phyloP scores from a whole-genome alignment of 2,329 filamentous ascomycete species.

The Trichoderma citrinoviride region DNA sequence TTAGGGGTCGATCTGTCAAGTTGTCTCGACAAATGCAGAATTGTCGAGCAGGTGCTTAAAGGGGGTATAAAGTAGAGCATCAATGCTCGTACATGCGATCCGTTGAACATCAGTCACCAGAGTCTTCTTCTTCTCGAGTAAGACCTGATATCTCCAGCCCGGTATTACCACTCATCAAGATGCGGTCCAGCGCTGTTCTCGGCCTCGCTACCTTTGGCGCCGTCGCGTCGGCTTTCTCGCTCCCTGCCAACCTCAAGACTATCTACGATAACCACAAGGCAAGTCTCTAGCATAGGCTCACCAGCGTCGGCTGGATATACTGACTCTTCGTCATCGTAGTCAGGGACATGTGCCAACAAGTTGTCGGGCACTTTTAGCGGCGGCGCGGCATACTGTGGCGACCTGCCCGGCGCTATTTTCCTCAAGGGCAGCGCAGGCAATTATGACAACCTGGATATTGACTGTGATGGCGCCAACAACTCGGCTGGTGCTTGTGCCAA shows the following conservation, averaged over 20 bases:
- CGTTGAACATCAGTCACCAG: neutral
- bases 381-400: conserved; percentile 27
- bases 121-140: neutral
- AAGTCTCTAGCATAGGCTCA: neutral
- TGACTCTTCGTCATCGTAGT: conserved; percentile 27
- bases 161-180: neutral
- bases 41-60: neutral
- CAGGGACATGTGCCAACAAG: conserved; percentile 31
- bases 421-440: conserved; percentile 29
- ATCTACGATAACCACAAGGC: conserved; percentile 24
- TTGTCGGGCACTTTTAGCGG: conserved; percentile 21
- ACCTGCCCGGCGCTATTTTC: conserved; percentile 37
- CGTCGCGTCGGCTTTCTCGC: conserved; percentile 21
- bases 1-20: neutral
- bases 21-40: neutral
- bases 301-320: neutral
- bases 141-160: neutral
- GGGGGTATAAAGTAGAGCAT: neutral
- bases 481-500: conserved; percentile 20
- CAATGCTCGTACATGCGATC: too few relatives aligned
- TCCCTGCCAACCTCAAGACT: conserved; percentile 22
- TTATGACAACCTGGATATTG: conserved; percentile 23
- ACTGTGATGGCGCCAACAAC: conserved; percentile 22
- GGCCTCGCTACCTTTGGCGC: conserved; percentile 20
- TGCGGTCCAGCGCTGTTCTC: conserved; percentile 18